A percentile compares a stretch with the other conserved stretches of the same genome.
phyloP scores from a whole-genome alignment of 225 moss, liverwort and hornwort species.

The Thuidium tamariscinum region DNA sequence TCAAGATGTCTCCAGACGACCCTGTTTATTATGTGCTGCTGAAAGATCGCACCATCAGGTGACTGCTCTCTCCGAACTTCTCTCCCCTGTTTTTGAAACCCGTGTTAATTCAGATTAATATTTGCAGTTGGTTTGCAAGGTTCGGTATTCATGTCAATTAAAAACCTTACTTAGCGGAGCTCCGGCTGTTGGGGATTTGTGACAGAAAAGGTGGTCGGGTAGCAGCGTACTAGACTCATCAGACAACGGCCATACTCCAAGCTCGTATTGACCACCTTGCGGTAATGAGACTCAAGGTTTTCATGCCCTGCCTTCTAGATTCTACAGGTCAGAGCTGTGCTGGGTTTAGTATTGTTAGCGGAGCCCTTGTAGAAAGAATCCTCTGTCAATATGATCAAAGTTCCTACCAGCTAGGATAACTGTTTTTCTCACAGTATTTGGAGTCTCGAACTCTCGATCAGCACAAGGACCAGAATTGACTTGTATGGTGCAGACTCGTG shows the following conservation, averaged over 20 bases:
- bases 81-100: neutral
- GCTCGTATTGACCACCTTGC: constrained; percentile 5
- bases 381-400: neutral
- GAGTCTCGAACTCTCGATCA: neutral
- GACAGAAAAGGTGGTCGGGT: constrained; percentile 57
- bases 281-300: neutral
- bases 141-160: neutral
- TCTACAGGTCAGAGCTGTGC: neutral
- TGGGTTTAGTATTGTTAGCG: neutral
- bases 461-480: neutral
- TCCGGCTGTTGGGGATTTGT: constrained; percentile 3
- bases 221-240: constrained; percentile 27
- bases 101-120: neutral
- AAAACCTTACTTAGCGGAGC: neutral
- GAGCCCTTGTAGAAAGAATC: neutral
- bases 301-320: neutral
- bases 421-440: neutral
- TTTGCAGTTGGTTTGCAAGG: neutral
- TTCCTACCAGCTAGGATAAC: neutral
- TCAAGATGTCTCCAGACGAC: constrained; percentile 72
- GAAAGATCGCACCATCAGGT: constrained; percentile 70
- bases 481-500: neutral
- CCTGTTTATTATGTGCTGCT: constrained; percentile 70
- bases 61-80: neutral
- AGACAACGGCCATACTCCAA: neutral